These are phyloP conservation scores for Jackrogersella minutella DNA, from an alignment of 495 filamentous ascomycete genomes.

Conservation along the genomic window DNA sequence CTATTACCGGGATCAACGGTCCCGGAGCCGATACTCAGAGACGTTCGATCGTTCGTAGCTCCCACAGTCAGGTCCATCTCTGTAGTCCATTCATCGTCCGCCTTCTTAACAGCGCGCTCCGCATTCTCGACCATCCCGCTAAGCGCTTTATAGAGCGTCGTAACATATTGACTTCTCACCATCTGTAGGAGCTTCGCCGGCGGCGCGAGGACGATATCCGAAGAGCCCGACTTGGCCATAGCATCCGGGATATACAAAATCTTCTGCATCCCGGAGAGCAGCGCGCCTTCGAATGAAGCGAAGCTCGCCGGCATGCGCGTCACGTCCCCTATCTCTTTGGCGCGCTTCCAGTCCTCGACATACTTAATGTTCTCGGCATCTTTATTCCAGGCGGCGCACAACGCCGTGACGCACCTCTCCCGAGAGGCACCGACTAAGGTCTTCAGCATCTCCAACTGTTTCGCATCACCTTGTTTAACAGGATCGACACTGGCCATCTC, in stretches of 20 bases:
- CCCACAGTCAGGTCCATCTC: conserved; percentile 53
- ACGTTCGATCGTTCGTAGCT: conserved; percentile 30
- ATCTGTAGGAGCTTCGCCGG: conserved; percentile 83
- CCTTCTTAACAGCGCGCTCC: conserved; percentile 69
- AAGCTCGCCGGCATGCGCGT: conserved; percentile 91
- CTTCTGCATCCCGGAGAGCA: conserved; percentile 87
- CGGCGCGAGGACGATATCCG: conserved; percentile 81
- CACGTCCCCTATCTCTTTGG: conserved; percentile 77
- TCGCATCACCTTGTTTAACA: conserved; percentile 63
- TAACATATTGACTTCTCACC: conserved; percentile 87
- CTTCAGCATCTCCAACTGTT: conserved; percentile 70
- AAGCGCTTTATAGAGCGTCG: conserved; percentile 87
- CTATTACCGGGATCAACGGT: conserved; percentile 72
- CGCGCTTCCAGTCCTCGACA: conserved; percentile 89
- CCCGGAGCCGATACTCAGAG: conserved; percentile 53
- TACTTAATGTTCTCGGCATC: conserved; percentile 89
- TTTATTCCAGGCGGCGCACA: conserved; percentile 84
- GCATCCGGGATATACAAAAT: conserved; percentile 92
- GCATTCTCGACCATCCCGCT: conserved; percentile 97
- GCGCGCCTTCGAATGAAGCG: conserved; percentile 75
- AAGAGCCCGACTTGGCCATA: conserved; percentile 68
- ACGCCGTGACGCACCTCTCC: conserved; percentile 80
- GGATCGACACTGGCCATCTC: conserved; percentile 82
- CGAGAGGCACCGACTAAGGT: conserved; percentile 77
- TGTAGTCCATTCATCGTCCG: conserved; percentile 64